Conservation (phyloP, 1,139 yeast species). For the Candida glucosophila region DNA sequence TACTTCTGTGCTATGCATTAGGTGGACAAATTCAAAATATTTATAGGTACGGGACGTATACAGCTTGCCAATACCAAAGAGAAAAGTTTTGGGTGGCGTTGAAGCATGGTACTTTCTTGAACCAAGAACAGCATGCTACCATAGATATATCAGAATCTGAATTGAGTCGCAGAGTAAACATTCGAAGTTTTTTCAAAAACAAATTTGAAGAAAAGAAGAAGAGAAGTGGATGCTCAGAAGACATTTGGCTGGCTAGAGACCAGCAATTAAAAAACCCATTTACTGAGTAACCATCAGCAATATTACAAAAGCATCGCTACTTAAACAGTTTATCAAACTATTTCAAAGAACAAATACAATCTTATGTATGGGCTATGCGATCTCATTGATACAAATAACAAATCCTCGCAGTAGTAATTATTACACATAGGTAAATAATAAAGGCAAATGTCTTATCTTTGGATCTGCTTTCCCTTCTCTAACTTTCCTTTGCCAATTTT, state of each 20-base stretch:
- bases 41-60: constrained; percentile 74
- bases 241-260: constrained; percentile 61
- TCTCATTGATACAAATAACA: too few species aligned
- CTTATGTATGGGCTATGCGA: not conserved
- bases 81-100: constrained; percentile 79
- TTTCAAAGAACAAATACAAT: not conserved
- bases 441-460: too few species aligned
- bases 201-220: constrained; percentile 54
- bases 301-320: not conserved
- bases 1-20: constrained; percentile 75
- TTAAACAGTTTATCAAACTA: not conserved
- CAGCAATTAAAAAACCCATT: constrained; percentile 21
- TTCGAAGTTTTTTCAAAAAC: constrained; percentile 65
- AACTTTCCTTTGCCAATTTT: too few species aligned
- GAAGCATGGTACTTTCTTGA: constrained; percentile 33
- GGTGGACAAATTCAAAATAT: constrained; percentile 84
- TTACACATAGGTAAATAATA: too few species aligned
- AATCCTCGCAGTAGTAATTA: too few species aligned
- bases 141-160: constrained; percentile 35
- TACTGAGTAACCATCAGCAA: constrained; percentile 8
- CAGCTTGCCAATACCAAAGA: constrained; percentile 60
- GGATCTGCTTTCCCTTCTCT: too few species aligned
- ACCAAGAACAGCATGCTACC: constrained; percentile 11
- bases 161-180: constrained; percentile 40
- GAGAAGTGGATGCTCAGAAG: constrained; percentile 67